These are phyloP conservation scores for Flammula alnicola DNA, from an alignment of 1,284 basidiomycete species.

Conservation along the genomic window DNA sequence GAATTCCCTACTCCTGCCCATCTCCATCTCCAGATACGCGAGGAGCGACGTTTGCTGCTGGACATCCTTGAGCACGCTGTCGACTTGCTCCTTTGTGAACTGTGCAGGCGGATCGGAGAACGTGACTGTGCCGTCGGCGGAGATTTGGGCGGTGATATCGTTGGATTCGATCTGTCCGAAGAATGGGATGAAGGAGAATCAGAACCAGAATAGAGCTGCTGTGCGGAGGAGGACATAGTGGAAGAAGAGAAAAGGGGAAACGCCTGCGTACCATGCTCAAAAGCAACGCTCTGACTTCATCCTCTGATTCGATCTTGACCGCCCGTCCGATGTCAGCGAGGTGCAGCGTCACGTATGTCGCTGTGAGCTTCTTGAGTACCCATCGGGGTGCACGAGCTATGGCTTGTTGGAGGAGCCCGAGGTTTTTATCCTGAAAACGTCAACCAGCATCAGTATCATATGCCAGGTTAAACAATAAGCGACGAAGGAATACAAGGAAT, in stretches of 20 bases:
- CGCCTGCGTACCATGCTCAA: constrained; percentile 68
- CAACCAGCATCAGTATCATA: constrained; percentile 13
- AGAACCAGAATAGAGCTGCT: too few species aligned
- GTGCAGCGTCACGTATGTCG: constrained; percentile 77
- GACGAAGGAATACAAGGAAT: too few species aligned
- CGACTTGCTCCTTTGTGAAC: constrained; percentile 69
- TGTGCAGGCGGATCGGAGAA: constrained; percentile 66
- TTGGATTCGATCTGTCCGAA: constrained; percentile 63
- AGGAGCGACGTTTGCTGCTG: constrained; percentile 61
- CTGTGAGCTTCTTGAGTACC: constrained; percentile 76
- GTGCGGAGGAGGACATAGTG: constrained; percentile 1
- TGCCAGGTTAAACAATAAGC: background rate
- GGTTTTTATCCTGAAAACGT: constrained; percentile 65
- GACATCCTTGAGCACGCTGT: constrained; percentile 63
- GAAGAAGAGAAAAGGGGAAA: background rate
- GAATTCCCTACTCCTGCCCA: constrained; percentile 68
- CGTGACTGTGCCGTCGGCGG: constrained; percentile 68
- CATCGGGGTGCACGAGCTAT: constrained; percentile 72
- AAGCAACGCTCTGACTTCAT: constrained; percentile 61
- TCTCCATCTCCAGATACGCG: constrained; percentile 56
- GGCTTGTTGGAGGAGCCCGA: constrained; percentile 69
- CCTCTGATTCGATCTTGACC: constrained; percentile 58
- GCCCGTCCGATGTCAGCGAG: constrained; percentile 69
- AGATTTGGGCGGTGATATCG: constrained; percentile 70
- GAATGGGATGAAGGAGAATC: constrained; percentile 4